These are phyloP conservation scores for Carnegiea gigantea DNA, from an alignment of 179 eudicot species.

Conservation along the genomic window DNA sequence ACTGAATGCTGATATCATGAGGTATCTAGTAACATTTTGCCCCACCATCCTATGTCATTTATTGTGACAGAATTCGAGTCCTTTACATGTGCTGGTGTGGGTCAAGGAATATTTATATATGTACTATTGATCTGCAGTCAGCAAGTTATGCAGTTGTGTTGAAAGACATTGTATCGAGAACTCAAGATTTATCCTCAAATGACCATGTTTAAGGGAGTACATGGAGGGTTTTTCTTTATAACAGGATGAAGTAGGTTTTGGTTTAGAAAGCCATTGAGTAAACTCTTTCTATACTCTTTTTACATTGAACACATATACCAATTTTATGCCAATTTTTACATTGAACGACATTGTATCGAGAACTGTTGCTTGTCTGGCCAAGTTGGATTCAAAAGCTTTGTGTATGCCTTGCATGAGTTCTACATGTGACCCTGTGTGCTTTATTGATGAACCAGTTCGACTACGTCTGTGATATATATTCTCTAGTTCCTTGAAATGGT, in stretches of 20 bases:
- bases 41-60: too few species aligned
- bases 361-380: background rate
- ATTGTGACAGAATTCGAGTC: background rate
- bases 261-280: background rate
- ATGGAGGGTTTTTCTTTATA: too few species aligned
- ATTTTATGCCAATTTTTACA: background rate
- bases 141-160: background rate
- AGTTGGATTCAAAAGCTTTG: background rate
- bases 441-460: background rate
- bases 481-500: background rate
- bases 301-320: background rate
- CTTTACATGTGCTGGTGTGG: background rate
- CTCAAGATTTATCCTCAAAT: background rate
- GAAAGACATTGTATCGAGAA: background rate
- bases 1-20: slow-evolving; percentile 14
- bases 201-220: too few species aligned
- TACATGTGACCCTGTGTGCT: background rate
- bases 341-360: too few species aligned
- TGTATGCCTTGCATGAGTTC: background rate
- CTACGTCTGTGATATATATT: background rate
- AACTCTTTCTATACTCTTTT: background rate
- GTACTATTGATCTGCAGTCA: background rate
- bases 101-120: background rate
- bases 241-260: background rate
- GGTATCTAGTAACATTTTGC: background rate